phyloP scores from a whole-genome alignment of 1,139 yeast genomes.

The Eremothecium gossypii region DNA sequence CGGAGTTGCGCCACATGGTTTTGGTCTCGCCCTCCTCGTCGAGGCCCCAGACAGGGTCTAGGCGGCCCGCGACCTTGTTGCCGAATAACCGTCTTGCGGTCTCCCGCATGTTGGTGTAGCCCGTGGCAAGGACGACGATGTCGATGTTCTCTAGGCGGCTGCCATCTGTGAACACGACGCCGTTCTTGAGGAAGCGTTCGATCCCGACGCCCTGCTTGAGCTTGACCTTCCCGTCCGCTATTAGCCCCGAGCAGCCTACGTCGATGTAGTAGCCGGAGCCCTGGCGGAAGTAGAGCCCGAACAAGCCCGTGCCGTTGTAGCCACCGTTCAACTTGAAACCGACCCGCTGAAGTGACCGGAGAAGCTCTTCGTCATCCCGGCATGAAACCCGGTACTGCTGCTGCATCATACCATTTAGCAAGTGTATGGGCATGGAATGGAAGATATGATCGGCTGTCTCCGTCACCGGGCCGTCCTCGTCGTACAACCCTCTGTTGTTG shows the following conservation, averaged over 20 bases:
- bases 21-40: conserved; percentile 34
- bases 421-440: conserved; percentile 30
- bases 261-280: conserved; percentile 42
- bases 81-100: conserved; percentile 35
- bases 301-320: conserved; percentile 36
- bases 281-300: conserved; percentile 34
- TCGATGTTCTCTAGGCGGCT: conserved; percentile 30
- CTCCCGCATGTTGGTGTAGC: conserved; percentile 37
- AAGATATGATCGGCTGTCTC: conserved; percentile 34
- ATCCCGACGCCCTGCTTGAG: conserved; percentile 32
- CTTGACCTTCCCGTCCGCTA: conserved; percentile 33
- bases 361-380: conserved; percentile 28
- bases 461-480: conserved; percentile 32
- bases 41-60: conserved; percentile 33
- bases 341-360: conserved; percentile 28
- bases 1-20: conserved; percentile 33
- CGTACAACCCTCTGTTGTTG: conserved; percentile 30
- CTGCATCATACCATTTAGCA: conserved; percentile 30
- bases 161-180: conserved; percentile 36
- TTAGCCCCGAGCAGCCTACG: conserved; percentile 36
- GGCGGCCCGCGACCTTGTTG: conserved; percentile 28
- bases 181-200: conserved; percentile 29
- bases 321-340: conserved; percentile 38
- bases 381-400: conserved; percentile 30
- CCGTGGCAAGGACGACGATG: conserved; percentile 38